A percentile compares a stretch with the other conserved stretches of the same genome.
Conservation (phyloP, 345 rosid species). For the Salix suchowensis region DNA sequence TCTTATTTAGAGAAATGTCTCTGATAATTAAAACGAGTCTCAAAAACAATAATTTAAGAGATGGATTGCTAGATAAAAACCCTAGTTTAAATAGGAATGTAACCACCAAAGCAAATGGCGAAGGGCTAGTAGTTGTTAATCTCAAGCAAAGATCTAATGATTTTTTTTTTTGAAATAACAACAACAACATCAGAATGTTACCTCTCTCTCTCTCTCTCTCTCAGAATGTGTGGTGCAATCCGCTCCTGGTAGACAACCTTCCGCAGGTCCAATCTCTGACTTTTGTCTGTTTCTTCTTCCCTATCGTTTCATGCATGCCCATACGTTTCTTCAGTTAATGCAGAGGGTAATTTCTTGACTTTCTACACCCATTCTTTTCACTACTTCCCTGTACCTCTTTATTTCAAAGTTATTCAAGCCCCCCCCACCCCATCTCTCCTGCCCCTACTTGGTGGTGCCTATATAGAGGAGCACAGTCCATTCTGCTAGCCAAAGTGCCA, state of each 20-base stretch:
- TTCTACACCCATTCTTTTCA: slow-evolving; percentile 1
- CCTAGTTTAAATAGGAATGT: no score
- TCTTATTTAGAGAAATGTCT: no score
- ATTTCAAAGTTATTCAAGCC: neutral
- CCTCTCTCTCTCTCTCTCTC: slow-evolving; percentile 10
- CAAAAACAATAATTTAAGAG: no score
- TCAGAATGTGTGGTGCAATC: slow-evolving; percentile 4
- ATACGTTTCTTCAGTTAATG: neutral
- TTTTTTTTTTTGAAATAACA: neutral
- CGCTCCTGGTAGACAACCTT: slow-evolving; percentile 24
- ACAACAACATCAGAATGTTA: slow-evolving; percentile 9
- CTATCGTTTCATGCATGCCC: neutral
- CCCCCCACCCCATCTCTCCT: neutral
- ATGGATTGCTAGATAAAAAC: no score
- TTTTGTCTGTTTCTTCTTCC: slow-evolving; percentile 11
- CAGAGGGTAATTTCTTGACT: slow-evolving; percentile 8
- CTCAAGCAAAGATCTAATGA: slow-evolving; percentile 6
- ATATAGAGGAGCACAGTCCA: neutral
- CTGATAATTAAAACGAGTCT: no score
- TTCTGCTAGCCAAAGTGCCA: neutral
- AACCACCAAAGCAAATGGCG: slow-evolving; percentile 22
- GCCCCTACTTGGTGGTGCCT: neutral
- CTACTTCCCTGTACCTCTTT: neutral
- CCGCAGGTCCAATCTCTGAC: slow-evolving; percentile 22
- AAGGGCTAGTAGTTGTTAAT: neutral